Evolutionary conservation across 495 filamentous ascomycete species (phyloP).

Genomic region (Pyronema domesticum): DNA sequence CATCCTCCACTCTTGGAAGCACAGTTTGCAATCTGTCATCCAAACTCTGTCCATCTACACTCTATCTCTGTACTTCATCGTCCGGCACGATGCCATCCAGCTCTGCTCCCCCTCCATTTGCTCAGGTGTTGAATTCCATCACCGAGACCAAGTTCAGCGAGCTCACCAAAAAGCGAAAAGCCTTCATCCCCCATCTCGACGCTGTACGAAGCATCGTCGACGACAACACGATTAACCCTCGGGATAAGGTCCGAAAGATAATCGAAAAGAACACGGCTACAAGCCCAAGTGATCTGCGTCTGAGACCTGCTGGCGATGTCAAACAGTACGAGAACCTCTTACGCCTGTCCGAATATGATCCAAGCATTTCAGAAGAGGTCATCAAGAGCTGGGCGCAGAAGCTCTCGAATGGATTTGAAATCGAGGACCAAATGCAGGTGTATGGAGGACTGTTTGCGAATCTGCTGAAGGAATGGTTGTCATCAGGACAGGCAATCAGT

Average conservation of each 20-base stretch:
- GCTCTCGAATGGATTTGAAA: conserved; percentile 27
- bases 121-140: conserved; percentile 46
- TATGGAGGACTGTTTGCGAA: conserved; percentile 38
- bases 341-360: neutral
- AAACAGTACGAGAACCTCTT: neutral
- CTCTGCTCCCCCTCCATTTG: neutral
- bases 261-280: conserved; percentile 26
- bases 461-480: conserved; percentile 9
- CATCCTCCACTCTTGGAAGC: too few relatives aligned
- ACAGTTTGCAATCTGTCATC: too few relatives aligned
- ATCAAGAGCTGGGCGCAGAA: conserved; percentile 28
- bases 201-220: conserved; percentile 4
- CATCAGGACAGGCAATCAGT: conserved; percentile 11
- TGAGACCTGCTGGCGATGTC: conserved; percentile 21
- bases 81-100: too few relatives aligned
- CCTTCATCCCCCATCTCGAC: conserved; percentile 31
- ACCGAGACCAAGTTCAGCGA: conserved; percentile 46
- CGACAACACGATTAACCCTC: conserved; percentile 21
- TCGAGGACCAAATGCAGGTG: conserved; percentile 41
- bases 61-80: too few relatives aligned
- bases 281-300: conserved; percentile 11
- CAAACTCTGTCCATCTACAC: too few relatives aligned
- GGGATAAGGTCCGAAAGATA: conserved; percentile 27
- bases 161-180: conserved; percentile 38
- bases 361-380: neutral